A percentile compares a stretch with the other conserved stretches of the same genome.
These are phyloP conservation scores for Cinchona pubescens DNA, from an alignment of 257 asterid species.

Conservation along the genomic window DNA sequence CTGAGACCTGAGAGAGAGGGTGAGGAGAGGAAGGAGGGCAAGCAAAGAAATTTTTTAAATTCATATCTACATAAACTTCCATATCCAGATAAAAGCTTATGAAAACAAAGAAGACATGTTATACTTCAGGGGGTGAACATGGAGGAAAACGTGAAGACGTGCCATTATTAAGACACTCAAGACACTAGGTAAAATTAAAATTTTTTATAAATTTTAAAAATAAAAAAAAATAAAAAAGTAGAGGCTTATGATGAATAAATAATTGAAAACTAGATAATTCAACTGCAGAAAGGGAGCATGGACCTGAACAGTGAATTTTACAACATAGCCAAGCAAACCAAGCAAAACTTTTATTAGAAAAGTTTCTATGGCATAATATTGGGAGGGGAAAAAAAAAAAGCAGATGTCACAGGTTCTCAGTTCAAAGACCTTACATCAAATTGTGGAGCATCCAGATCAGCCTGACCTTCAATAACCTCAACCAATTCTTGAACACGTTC, in stretches of 20 bases:
- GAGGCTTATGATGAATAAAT: neutral
- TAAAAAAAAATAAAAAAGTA: neutral
- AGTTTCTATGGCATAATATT: neutral
- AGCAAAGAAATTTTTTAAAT: neutral
- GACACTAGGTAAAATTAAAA: too few species aligned
- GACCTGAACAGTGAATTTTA: neutral
- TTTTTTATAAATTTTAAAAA: neutral
- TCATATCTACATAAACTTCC: neutral
- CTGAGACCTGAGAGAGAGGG: conserved; percentile 59
- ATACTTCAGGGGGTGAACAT: neutral
- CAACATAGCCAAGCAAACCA: neutral
- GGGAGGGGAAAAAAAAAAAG: neutral
- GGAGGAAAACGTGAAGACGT: neutral
- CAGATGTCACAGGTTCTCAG: neutral
- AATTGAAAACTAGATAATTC: neutral
- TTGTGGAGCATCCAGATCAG: conserved; percentile 93
- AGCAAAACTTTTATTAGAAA: neutral
- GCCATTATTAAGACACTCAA: neutral
- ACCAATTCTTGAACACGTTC: conserved; percentile 95
- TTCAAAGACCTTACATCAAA: conserved; percentile 56
- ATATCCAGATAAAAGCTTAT: neutral
- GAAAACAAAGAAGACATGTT: neutral
- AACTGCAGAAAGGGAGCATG: neutral
- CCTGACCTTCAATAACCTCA: conserved; percentile 96
- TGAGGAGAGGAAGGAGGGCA: neutral